These are phyloP conservation scores for Cucumis hystrix DNA, from an alignment of 306 rosid species.

Conservation along the genomic window DNA sequence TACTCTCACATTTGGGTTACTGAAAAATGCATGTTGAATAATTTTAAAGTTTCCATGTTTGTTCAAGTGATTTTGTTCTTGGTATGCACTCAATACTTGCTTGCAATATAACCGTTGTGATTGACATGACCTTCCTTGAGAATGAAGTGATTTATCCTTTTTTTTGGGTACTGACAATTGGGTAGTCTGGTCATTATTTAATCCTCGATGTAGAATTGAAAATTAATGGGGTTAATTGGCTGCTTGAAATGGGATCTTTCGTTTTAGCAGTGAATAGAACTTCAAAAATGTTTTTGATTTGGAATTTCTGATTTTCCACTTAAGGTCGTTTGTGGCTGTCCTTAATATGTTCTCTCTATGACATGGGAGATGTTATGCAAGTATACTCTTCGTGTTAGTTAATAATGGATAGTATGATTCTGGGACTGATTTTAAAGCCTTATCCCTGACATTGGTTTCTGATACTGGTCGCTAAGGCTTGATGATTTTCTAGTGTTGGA, in stretches of 20 bases:
- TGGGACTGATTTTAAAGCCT: not conserved
- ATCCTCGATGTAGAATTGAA: not conserved
- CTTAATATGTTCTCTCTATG: not conserved
- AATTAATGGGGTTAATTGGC: not conserved
- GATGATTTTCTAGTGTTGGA: not conserved
- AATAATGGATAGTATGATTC: not conserved
- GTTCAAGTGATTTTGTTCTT: not conserved
- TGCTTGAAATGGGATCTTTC: not conserved
- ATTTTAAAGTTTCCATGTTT: not conserved
- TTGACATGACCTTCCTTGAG: not conserved
- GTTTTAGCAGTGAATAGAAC: not conserved
- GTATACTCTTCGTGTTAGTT: not conserved
- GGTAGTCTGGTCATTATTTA: not conserved
- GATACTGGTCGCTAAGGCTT: not conserved
- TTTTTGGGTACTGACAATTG: not conserved
- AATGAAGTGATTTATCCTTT: not conserved
- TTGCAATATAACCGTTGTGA: not conserved
- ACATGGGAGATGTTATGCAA: not conserved
- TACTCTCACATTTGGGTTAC: not conserved
- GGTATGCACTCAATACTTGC: not conserved
- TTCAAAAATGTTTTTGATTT: not conserved
- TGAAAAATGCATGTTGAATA: not conserved
- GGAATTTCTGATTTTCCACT: not conserved
- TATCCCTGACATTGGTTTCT: not conserved
- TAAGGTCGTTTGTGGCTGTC: not conserved